These are phyloP conservation scores for Xanthoconium purpureum DNA, from an alignment of 768 basidiomycete species.

Conservation along the genomic window DNA sequence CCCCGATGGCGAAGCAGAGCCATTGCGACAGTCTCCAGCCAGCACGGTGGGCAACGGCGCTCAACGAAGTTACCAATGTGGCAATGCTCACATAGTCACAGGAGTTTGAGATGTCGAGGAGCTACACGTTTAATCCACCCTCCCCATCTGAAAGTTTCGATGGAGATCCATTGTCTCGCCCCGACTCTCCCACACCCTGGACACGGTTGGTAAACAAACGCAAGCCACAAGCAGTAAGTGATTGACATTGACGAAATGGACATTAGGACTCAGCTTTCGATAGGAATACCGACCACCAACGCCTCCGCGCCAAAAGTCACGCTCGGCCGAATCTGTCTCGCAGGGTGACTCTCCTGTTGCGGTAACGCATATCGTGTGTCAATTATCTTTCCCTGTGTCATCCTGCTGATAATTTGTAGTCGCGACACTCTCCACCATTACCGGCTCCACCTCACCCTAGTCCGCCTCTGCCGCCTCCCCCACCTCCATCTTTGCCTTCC, in stretches of 20 bases:
- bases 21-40: slow-evolving; percentile 33
- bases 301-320: slow-evolving; percentile 41
- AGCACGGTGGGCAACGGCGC: slow-evolving; percentile 32
- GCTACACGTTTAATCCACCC: slow-evolving; percentile 31
- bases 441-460: slow-evolving; percentile 16
- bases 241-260: not conserved
- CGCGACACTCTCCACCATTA: slow-evolving; percentile 25
- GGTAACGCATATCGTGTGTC: slow-evolving; percentile 26
- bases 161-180: slow-evolving; percentile 34
- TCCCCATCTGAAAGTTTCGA: slow-evolving; percentile 35
- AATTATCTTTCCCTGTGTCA: slow-evolving; percentile 1
- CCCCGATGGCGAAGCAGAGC: slow-evolving; percentile 24
- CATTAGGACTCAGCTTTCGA: slow-evolving; percentile 1
- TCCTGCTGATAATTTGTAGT: slow-evolving; percentile 16
- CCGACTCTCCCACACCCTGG: slow-evolving; percentile 37
- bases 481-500: slow-evolving; percentile 17
- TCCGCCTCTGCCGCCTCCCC: slow-evolving; percentile 25
- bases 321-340: slow-evolving; percentile 25
- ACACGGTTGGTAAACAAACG: slow-evolving; percentile 22
- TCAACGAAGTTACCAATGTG: slow-evolving; percentile 25
- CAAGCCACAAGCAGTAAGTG: slow-evolving; percentile 28
- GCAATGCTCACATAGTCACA: slow-evolving; percentile 29
- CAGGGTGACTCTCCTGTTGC: slow-evolving; percentile 33
- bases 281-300: slow-evolving; percentile 60
- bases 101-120: slow-evolving; percentile 33